phyloP scores from a whole-genome alignment of 2,329 filamentous ascomycete genomes.

The Fusarium aywerte region DNA sequence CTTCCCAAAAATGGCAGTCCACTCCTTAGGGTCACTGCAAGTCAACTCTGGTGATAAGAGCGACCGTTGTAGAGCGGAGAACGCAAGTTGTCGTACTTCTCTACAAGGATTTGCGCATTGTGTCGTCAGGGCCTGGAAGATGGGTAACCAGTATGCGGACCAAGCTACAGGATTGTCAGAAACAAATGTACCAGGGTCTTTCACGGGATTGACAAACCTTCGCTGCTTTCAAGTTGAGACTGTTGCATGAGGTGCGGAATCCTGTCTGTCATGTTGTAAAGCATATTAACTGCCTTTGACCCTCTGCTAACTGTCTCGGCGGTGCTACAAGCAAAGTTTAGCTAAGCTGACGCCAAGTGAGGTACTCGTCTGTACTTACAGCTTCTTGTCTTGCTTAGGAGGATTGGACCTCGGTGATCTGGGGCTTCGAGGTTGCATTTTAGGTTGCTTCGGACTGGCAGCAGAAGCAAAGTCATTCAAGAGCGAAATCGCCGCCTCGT shows the following conservation, averaged over 20 bases:
- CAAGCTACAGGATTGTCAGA: constrained; percentile 70
- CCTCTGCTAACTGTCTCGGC: constrained; percentile 76
- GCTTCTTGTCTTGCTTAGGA: constrained; percentile 43
- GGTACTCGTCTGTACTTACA: constrained; percentile 24
- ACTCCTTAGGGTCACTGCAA: constrained; percentile 85
- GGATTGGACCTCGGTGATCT: constrained; percentile 51
- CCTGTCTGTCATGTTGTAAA: constrained; percentile 82
- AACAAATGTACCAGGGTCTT: not conserved
- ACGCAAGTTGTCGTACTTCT: constrained; percentile 89
- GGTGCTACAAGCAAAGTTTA: constrained; percentile 40
- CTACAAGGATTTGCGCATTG: constrained; percentile 96
- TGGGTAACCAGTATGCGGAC: constrained; percentile 97
- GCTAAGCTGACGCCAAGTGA: not conserved
- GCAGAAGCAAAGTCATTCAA: constrained; percentile 91
- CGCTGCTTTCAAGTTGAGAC: constrained; percentile 87
- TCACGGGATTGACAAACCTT: constrained; percentile 66
- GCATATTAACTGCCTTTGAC: constrained; percentile 81
- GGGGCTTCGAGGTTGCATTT: constrained; percentile 75
- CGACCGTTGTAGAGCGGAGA: constrained; percentile 85
- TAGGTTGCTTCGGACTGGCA: constrained; percentile 75
- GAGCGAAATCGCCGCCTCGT: constrained; percentile 84
- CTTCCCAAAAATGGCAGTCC: constrained; percentile 94
- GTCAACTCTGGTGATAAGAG: constrained; percentile 86
- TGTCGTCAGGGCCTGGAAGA: constrained; percentile 86
- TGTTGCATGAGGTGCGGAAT: constrained; percentile 90